These are phyloP conservation scores for Hypoxylon lienhwacheense DNA, from an alignment of 495 filamentous ascomycete species.

Conservation along the genomic window DNA sequence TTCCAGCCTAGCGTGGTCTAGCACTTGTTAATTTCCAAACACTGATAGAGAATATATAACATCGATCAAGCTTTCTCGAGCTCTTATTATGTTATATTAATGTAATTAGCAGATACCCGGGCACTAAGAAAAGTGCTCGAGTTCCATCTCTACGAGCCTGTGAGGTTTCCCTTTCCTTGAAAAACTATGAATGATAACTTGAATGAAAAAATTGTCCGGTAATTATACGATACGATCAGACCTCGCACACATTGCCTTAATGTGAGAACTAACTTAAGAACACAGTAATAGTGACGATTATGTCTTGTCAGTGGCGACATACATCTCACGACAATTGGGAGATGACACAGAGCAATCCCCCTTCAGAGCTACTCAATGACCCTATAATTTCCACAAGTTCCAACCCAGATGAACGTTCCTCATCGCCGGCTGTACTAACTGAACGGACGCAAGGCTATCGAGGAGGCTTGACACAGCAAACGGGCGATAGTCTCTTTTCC, in stretches of 20 bases:
- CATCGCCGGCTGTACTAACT: conserved; percentile 7
- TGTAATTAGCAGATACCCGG: no score
- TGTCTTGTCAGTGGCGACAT: conserved; percentile 27
- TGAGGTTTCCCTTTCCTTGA: no score
- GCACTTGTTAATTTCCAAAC: no score
- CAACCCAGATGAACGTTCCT: conserved; percentile 29
- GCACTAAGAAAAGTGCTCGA: no score
- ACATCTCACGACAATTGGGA: conserved; percentile 21
- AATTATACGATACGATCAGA: background rate
- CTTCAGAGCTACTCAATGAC: conserved; percentile 25
- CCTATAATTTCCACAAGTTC: conserved; percentile 21
- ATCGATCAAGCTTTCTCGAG: no score
- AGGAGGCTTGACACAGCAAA: background rate
- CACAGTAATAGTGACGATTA: conserved; percentile 9
- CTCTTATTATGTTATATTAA: no score
- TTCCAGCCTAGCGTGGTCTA: no score
- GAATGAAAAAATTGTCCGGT: no score
- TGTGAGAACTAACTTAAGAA: background rate
- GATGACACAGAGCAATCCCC: conserved; percentile 27
- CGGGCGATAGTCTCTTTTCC: conserved; percentile 14
- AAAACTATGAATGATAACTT: no score
- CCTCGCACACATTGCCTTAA: background rate
- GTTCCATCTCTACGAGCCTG: no score
- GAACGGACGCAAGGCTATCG: background rate
- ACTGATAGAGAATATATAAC: no score